Conservation (phyloP, 2,329 filamentous ascomycete genomes). For the Ceratocystis albifundus region DNA sequence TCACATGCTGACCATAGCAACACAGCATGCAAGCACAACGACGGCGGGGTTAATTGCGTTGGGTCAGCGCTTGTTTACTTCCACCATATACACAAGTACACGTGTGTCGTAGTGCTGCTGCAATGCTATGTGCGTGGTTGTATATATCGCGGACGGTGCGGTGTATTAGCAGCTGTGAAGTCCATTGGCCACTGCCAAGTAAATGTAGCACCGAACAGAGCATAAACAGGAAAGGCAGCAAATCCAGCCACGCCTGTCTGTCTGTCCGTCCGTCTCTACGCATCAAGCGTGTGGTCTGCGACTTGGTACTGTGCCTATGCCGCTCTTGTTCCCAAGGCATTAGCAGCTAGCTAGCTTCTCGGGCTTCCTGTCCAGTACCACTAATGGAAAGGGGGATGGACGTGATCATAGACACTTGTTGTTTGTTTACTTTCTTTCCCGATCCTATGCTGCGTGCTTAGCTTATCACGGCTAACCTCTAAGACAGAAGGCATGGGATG, state of each 20-base stretch:
- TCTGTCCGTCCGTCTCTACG: too few species aligned
- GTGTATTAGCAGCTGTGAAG: background rate
- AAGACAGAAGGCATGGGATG: background rate
- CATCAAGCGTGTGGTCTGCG: too few species aligned
- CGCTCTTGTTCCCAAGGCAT: too few species aligned
- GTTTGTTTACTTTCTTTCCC: background rate
- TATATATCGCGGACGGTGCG: background rate
- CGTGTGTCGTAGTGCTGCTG: background rate
- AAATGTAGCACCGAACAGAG: background rate
- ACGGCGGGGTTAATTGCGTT: background rate
- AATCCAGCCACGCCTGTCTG: background rate
- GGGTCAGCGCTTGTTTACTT: slow-evolving; percentile 2
- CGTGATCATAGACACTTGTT: background rate
- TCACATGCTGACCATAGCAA: background rate
- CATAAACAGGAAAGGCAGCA: background rate
- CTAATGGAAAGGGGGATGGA: background rate
- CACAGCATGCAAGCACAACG: background rate
- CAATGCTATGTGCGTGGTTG: background rate
- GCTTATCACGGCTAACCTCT: background rate
- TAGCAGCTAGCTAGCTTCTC: too few species aligned
- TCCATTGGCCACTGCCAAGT: background rate
- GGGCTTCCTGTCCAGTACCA: too few species aligned
- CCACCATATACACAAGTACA: background rate
- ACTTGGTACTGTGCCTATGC: too few species aligned
- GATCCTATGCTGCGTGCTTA: background rate